Conservation (phyloP, 179 eudicot species). For the Dionaea muscipula region DNA sequence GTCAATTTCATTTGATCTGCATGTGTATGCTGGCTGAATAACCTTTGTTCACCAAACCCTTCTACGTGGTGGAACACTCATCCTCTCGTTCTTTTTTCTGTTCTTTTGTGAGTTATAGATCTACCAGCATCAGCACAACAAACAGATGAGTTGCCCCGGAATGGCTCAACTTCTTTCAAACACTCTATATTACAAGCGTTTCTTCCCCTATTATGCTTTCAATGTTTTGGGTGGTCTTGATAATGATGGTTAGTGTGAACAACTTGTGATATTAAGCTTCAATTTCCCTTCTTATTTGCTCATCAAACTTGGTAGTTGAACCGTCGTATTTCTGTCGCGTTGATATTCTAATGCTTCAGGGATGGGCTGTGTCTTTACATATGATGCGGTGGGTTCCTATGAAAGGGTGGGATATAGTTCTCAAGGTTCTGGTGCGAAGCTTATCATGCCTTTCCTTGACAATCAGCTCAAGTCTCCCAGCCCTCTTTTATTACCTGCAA, state of each 20-base stretch:
- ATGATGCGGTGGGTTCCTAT: constrained; percentile 96
- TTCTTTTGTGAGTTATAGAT: constrained; percentile 22
- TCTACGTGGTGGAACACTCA: no score
- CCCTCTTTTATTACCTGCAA: constrained; percentile 69
- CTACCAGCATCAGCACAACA: constrained; percentile 91
- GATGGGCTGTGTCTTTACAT: constrained; percentile 87
- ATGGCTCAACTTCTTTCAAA: constrained; percentile 93
- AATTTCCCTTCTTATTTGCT: neutral
- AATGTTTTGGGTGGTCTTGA: constrained; percentile 95
- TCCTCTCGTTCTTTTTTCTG: neutral
- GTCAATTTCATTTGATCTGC: no score
- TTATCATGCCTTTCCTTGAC: constrained; percentile 86
- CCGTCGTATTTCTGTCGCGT: neutral
- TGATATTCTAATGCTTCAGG: constrained; percentile 32
- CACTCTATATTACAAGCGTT: constrained; percentile 88
- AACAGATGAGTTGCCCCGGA: constrained; percentile 96
- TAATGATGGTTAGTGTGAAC: constrained; percentile 46
- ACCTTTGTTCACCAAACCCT: no score
- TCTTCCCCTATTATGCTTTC: constrained; percentile 90
- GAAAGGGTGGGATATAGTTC: constrained; percentile 92
- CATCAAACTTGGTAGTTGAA: neutral
- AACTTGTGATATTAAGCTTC: neutral
- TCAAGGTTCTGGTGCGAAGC: constrained; percentile 88
- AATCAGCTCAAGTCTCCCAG: constrained; percentile 96
- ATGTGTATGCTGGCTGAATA: no score